These are phyloP conservation scores for Quercus berberidifolia DNA, from an alignment of 306 rosid genomes.

Conservation along the genomic window DNA sequence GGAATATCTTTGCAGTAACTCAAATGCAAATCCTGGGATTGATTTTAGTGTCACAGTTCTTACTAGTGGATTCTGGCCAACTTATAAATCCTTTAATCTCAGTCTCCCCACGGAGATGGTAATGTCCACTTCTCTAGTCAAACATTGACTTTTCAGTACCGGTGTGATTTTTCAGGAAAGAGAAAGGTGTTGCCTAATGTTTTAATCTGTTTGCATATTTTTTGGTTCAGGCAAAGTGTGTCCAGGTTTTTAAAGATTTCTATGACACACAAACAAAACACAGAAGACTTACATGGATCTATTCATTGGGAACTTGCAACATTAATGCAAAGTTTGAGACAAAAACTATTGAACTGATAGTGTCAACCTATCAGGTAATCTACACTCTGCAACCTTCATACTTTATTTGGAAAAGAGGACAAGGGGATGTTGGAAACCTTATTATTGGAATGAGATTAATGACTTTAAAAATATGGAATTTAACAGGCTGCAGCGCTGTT, in stretches of 20 bases:
- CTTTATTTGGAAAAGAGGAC: not conserved
- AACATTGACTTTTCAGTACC: no score
- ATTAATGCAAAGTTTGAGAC: conserved; percentile 66
- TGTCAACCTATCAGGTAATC: conserved; percentile 77
- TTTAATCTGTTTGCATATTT: not conserved
- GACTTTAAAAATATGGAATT: no score
- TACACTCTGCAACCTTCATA: not conserved
- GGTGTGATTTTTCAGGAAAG: no score
- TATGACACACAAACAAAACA: conserved; percentile 62
- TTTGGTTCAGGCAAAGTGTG: conserved; percentile 65
- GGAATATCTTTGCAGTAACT: conserved; percentile 47
- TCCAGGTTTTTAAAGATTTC: conserved; percentile 74
- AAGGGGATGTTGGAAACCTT: not conserved
- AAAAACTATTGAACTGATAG: conserved; percentile 66
- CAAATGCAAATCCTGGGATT: conserved; percentile 58
- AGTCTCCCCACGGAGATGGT: conserved; percentile 89
- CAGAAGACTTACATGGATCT: conserved; percentile 86
- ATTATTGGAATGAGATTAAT: not conserved
- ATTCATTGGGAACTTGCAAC: conserved; percentile 78
- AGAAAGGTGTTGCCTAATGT: not conserved
- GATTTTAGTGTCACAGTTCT: conserved; percentile 78
- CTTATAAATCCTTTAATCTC: conserved; percentile 76
- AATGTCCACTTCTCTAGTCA: conserved; percentile 4
- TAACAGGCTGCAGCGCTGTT: conserved; percentile 75
- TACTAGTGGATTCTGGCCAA: conserved; percentile 94